Percentiles rank a stretch among this genome's conserved stretches.
Conservation (phyloP, 768 basidiomycete genomes). For the Xerocomellus chrysenteron region DNA sequence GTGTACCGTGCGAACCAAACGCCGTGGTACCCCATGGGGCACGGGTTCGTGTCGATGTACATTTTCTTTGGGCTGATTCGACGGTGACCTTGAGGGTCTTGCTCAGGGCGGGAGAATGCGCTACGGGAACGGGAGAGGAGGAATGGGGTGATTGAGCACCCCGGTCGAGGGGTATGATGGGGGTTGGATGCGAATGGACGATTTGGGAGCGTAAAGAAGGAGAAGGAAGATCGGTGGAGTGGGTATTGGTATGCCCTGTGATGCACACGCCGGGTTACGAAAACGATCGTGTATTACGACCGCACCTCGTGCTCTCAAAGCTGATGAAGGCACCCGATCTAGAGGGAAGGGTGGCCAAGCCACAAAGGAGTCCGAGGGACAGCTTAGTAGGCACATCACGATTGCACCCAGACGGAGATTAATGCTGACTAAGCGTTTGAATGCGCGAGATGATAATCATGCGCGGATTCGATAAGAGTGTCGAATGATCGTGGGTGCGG, state of each 20-base stretch:
- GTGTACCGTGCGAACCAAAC: conserved; percentile 67
- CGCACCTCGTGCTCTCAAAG: not conserved
- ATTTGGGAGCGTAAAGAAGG: conserved; percentile 58
- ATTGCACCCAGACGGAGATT: not conserved
- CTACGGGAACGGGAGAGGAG: conserved; percentile 65
- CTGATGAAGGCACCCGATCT: not conserved
- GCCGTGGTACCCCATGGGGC: conserved; percentile 54
- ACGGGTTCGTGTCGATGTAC: conserved; percentile 71
- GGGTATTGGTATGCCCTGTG: conserved; percentile 63
- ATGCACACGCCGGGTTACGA: conserved; percentile 10
- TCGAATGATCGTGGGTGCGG: no score
- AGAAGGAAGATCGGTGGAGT: conserved; percentile 62
- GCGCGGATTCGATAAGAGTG: no score
- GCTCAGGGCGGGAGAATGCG: conserved; percentile 61
- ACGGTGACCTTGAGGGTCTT: conserved; percentile 42
- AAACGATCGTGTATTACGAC: not conserved
- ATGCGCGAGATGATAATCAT: no score
- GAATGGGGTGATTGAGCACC: conserved; percentile 62
- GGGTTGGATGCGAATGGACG: conserved; percentile 52
- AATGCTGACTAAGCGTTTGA: not conserved
- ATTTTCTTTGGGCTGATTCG: conserved; percentile 53
- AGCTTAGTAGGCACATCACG: no score
- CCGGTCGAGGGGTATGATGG: conserved; percentile 32
- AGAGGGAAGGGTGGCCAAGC: not conserved
- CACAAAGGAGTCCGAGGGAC: no score